Base-by-base conservation (phyloP, 1,284 basidiomycete genomes). In the Cryptococcus hybrid region DNA sequence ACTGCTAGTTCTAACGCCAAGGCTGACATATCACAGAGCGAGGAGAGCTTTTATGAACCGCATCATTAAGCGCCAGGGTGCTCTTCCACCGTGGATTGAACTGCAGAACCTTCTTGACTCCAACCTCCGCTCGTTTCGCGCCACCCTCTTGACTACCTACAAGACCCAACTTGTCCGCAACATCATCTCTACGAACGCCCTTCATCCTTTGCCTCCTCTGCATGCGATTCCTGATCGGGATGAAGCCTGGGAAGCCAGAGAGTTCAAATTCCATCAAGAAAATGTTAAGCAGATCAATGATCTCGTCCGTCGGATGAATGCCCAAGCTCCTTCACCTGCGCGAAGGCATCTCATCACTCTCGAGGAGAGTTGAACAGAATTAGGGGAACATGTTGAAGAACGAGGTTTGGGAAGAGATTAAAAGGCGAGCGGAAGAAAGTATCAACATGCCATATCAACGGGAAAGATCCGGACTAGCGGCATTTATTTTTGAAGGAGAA, bases 81-180 rank as follows among this genome's bases (percentile, higher is more conserved):
- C 88, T 2, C 84, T 86, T 0, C 92, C 92, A n/a, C 88, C 90
- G 2, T 95, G 90, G 90, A 87, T 95, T 3, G 91, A 94, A 74
- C 69, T 92, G 38, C 92, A 93, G 75, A 80, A 81, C 58, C 83
- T 84, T 57, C 75, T 88, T 38, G 85, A 88, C 54, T 71, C 74
- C 1, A 82, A 87, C 0, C 72, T 88, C 4, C 67, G 65, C 2
- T 78, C 83, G 0, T 92, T 92, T 75, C 84, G 90, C 2, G 78
- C 81, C 24, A 80, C 86, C 3, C 77, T 93, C 1, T 61, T 75
- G 3, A 60, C 65, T 1, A 74, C 71, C 3, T 78, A 78, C 59
- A 69, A 68, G 82, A 86, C 34, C 84, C 85, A 37, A 76, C 86
- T 58, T 80, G 88, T 49, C 80, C 82, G 63, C 76, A 90, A 56